A percentile compares a stretch with the other conserved stretches of the same genome.
Conservation (phyloP, 2,329 filamentous ascomycete genomes). For the Colletotrichum filicis region DNA sequence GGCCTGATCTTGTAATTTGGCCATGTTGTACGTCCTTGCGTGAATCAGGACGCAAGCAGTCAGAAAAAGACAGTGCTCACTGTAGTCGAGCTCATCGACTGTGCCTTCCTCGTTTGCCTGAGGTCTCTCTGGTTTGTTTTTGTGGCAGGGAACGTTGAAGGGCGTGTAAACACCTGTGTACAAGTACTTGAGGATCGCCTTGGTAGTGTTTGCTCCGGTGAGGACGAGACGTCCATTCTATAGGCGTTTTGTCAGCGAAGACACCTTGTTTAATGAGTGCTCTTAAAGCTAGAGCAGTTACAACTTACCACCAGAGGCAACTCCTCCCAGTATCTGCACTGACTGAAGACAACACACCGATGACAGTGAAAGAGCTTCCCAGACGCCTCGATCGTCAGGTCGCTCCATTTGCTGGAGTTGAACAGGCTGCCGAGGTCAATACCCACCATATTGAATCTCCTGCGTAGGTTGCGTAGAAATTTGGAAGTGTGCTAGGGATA, state of each 20-base stretch:
- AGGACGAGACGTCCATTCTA: background rate
- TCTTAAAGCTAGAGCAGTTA: background rate
- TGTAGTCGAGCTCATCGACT: background rate
- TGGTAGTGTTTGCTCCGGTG: background rate
- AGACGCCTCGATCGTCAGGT: background rate
- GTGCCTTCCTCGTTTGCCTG: background rate
- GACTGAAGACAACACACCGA: background rate
- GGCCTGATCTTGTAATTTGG: background rate
- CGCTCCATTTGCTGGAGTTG: background rate
- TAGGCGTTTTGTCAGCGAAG: background rate
- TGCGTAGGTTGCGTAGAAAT: background rate
- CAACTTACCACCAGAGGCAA: background rate
- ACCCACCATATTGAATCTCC: background rate
- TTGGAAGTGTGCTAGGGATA: background rate
- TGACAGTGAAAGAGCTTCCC: background rate
- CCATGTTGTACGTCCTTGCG: background rate
- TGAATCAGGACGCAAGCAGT: background rate
- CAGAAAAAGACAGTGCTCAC: background rate
- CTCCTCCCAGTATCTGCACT: background rate
- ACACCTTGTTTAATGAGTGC: background rate
- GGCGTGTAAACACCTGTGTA: background rate
- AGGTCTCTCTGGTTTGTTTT: background rate
- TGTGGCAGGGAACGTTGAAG: background rate
- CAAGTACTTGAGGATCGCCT: background rate
- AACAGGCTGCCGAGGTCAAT: background rate